Evolutionary conservation across 163 green algal genomes (phyloP).

Genomic region (Coccomyxa subellipsoidea): DNA sequence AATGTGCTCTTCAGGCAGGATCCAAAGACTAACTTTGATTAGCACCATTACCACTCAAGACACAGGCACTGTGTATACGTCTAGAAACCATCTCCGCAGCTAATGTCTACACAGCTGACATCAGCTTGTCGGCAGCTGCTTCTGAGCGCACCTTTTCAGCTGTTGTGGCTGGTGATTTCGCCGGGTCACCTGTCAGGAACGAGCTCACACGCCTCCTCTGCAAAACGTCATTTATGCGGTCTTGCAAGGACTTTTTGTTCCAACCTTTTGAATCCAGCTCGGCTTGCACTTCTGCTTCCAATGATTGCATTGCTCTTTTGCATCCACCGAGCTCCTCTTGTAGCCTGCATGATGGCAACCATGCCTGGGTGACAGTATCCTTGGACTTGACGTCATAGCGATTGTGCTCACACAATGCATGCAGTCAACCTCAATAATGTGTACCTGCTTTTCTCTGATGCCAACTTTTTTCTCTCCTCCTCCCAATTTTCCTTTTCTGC

Average conservation of each 20-base stretch:
- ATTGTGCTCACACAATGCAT: not conserved
- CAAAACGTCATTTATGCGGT: not conserved
- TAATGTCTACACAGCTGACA: too few species aligned
- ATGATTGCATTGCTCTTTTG: not conserved
- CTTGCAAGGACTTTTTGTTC: not conserved
- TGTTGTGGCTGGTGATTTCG: too few species aligned
- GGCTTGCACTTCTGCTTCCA: not conserved
- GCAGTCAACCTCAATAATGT: not conserved
- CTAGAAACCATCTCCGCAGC: too few species aligned
- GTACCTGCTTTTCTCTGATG: slow-evolving; percentile 7
- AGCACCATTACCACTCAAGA: too few species aligned
- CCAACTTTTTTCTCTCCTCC: slow-evolving; percentile 11
- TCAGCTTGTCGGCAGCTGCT: too few species aligned
- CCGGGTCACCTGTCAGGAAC: not conserved
- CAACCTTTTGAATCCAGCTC: slow-evolving; percentile 1
- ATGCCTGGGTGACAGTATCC: too few species aligned
- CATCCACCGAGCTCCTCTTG: not conserved
- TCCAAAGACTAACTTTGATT: too few species aligned
- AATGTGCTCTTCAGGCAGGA: too few species aligned
- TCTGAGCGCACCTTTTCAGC: too few species aligned
- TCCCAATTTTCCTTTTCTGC: slow-evolving; percentile 17
- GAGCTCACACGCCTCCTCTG: not conserved
- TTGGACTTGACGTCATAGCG: not conserved
- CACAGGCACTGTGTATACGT: too few species aligned
- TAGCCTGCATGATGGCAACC: too few species aligned